Evolutionary conservation across 805 yeast species (phyloP), one percentile per base, ranked within the genome.

Genomic region (Metschnikowia sp.): DNA sequence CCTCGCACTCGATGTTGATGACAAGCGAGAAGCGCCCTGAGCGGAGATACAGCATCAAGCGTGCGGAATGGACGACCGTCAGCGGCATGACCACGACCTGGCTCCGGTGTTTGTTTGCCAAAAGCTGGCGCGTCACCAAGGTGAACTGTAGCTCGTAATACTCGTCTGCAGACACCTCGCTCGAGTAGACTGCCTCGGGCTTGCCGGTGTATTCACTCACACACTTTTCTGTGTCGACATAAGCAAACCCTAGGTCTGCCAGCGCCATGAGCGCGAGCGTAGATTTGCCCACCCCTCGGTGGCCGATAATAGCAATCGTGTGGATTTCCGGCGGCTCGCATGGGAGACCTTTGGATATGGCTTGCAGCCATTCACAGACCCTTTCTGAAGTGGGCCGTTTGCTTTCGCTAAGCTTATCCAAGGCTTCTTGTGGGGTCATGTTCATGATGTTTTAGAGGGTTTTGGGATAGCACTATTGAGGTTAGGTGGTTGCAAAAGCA

Each of bases 241-340:
- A 52, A 10, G 45, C 31, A 43, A 39, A 54, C 22, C 50, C 49
- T 32, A 56, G 43, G 15, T 54, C 49, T 9, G 55, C 53, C 51
- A 49, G 49, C 10, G 58, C 55, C 54, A 56, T 54, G 28, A 56
- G 49, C 5, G 55, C 57, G 19, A 56, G 44, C 4, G 57, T 56
- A 13, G 58, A 53, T 39, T 53, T 56, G 8, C 60, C 60, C 12
- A 50, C 56, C 3, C 60, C 60, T 36, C 60, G 48, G 10, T 54
- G 48, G 10, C 60, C 60, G 4, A 52, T 49, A 10, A 56, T 42
- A 10, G 55, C 49, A 18, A 53, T 44, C 1, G 30, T 32, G 37
- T 33, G 28, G 4, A 32, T n/a, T n/a, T 28, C 18, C 4, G 40
- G 19, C 11, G 47, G 47, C 12, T 28, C 29, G 10, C 22, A 18